Conservation (phyloP, 805 yeast genomes). For the Saccharomycopsis sp. region DNA sequence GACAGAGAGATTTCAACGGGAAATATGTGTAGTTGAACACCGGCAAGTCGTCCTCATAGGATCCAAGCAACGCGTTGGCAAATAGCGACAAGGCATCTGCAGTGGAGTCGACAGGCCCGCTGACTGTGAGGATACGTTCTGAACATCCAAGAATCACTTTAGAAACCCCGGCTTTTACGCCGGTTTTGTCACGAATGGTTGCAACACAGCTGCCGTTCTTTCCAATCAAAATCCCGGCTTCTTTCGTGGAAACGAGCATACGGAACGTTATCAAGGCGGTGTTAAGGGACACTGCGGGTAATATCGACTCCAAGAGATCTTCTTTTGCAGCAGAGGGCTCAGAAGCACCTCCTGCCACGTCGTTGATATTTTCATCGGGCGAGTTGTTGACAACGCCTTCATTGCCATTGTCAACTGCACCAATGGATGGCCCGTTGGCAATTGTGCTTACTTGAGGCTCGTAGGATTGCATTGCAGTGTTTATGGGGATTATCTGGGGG, state of each 20-base stretch:
- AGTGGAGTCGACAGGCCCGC: constrained; percentile 64
- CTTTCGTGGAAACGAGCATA: constrained; percentile 72
- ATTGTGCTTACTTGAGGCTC: background rate
- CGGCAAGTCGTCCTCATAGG: constrained; percentile 28
- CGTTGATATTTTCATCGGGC: background rate
- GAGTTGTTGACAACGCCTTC: background rate
- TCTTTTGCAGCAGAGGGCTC: background rate
- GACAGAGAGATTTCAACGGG: constrained; percentile 54
- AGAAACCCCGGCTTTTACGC: constrained; percentile 82
- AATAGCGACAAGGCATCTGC: constrained; percentile 65
- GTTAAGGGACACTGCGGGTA: constrained; percentile 17
- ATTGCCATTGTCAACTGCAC: background rate
- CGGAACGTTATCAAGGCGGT: constrained; percentile 32
- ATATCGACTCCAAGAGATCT: background rate
- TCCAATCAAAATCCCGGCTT: constrained; percentile 88
- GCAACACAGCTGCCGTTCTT: constrained; percentile 76
- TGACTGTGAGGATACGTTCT: constrained; percentile 74
- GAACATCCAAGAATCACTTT: constrained; percentile 72
- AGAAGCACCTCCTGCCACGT: too few species aligned
- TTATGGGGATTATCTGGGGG: too few species aligned
- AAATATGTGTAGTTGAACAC: constrained; percentile 38
- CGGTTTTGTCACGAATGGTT: constrained; percentile 62
- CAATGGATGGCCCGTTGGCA: background rate
- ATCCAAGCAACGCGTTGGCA: constrained; percentile 54
- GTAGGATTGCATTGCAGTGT: background rate